Evolutionary conservation across 257 asterid genomes (phyloP), one percentile per base, ranked within the genome.

Genomic region (Jacaranda mimosifolia): DNA sequence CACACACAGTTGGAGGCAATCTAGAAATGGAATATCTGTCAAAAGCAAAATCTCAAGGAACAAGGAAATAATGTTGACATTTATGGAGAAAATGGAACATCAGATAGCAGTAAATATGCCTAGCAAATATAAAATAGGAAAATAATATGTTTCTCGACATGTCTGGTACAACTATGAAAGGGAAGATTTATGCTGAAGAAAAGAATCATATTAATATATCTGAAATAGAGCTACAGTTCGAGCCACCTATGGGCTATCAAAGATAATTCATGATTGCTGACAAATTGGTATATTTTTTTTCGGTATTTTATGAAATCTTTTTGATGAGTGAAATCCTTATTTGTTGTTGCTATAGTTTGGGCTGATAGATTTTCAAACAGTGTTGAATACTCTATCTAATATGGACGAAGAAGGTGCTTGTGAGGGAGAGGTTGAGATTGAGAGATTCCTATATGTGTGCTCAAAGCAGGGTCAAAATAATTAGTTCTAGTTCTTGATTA

Each of bases 21-120:
- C 79, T 91, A 91, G 78, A 94, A 88, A 87, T 94, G 98, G 98
- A 85, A 92, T 87, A 82, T 94, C 19, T 89, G 89, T 78, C 94
- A 86, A 77, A 94, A 86, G 85, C 92, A 83, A 52, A 87, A 82
- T 68, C 84, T 86, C 15, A 88, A 82, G 81, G 93, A 87, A 56
- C 82, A 83, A 52, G 92, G 78, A 76, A 86, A 86, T 86, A 81
- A 80, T 77, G 51, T 89, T 63, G 97, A 88, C 78, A 63, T 88
- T 32, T 85, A 83, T 69, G 86, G 86, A 63, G 91, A 86, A 51
- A 80, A 79, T 65, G 92, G 88, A 62, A 81, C 74, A 73, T 73
- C 72, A 5, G 86, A 79, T 82, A 79, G 89, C 79, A 76, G 84
- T 75, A 90, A 83, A 48, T 89, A 83, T 78, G 92, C 92, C 63